Conservation (phyloP, 345 rosid species). For the Eucalyptus regnans region DNA sequence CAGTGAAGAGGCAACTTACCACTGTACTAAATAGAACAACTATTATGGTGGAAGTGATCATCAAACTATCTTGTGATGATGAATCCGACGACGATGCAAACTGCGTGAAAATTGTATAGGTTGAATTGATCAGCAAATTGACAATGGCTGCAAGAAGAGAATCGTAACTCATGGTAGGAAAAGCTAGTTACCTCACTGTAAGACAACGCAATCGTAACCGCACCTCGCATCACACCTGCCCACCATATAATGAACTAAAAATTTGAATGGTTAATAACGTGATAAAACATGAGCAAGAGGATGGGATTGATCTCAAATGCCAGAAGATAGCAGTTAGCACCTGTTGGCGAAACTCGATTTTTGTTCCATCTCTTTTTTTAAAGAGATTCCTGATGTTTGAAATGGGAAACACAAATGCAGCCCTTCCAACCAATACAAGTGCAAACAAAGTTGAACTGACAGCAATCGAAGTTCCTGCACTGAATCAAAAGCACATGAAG, state of each 20-base stretch:
- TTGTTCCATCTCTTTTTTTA: conserved; percentile 6
- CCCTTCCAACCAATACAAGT: conserved; percentile 49
- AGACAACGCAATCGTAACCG: conserved; percentile 61
- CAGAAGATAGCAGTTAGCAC: conserved; percentile 2
- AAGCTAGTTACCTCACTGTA: conserved; percentile 25
- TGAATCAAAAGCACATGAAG: background rate
- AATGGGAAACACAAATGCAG: conserved; percentile 50
- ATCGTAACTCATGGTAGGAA: background rate
- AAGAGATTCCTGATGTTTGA: conserved; percentile 31
- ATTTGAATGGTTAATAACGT: background rate
- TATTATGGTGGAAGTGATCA: conserved; percentile 49
- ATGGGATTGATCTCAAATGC: background rate
- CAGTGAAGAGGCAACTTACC: conserved; percentile 13
- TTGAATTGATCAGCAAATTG: background rate
- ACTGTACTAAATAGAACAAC: conserved; percentile 62
- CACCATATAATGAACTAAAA: conserved; percentile 68
- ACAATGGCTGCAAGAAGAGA: background rate
- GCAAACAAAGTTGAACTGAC: conserved; percentile 40
- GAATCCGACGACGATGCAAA: conserved; percentile 8
- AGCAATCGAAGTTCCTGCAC: conserved; percentile 26
- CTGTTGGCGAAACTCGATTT: conserved; percentile 42
- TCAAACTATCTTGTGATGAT: conserved; percentile 4
- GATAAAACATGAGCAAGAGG: background rate
- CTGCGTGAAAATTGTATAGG: conserved; percentile 13
- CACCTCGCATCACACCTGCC: conserved; percentile 81